These are phyloP conservation scores for Gomphus sp. DNA, from an alignment of 1,284 basidiomycete genomes.

Conservation along the genomic window DNA sequence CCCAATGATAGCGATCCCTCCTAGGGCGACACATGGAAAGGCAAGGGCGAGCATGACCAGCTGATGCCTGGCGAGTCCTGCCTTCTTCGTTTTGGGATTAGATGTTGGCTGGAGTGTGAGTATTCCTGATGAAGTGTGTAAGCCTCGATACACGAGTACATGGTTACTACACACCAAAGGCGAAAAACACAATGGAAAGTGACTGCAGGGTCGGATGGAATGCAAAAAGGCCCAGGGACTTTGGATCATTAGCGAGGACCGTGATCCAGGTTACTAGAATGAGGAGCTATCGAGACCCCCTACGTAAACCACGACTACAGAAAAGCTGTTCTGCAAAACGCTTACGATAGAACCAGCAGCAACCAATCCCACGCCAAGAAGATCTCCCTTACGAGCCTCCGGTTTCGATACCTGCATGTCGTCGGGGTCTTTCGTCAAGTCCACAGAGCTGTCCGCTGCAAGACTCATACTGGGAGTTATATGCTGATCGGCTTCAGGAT, in stretches of 20 bases:
- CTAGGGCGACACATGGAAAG: conserved; percentile 43
- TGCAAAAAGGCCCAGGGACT: conserved; percentile 46
- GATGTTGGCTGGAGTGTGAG: conserved; percentile 68
- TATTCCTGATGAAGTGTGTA: conserved; percentile 38
- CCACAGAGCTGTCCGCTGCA: neutral
- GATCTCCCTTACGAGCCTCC: conserved; percentile 4
- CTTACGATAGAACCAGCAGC: neutral
- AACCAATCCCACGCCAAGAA: conserved; percentile 3
- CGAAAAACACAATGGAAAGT: conserved; percentile 42
- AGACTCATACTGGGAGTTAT: neutral
- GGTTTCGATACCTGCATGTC: conserved; percentile 1
- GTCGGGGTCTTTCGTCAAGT: neutral
- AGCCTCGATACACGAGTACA: neutral
- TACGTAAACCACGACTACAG: conserved; percentile 8
- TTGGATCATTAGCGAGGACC: conserved; percentile 40
- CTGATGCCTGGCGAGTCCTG: conserved; percentile 58
- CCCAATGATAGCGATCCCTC: conserved; percentile 42
- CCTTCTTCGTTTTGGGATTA: conserved; percentile 53
- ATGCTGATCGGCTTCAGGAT: neutral
- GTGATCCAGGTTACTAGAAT: conserved; percentile 41
- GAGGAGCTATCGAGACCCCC: conserved; percentile 24
- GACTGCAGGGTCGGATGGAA: conserved; percentile 57
- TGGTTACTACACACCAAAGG: conserved; percentile 37
- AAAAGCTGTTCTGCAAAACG: neutral
- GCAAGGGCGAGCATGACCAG: conserved; percentile 42